phyloP scores from a whole-genome alignment of 2,329 filamentous ascomycete genomes.

The Hortaea sp. region DNA sequence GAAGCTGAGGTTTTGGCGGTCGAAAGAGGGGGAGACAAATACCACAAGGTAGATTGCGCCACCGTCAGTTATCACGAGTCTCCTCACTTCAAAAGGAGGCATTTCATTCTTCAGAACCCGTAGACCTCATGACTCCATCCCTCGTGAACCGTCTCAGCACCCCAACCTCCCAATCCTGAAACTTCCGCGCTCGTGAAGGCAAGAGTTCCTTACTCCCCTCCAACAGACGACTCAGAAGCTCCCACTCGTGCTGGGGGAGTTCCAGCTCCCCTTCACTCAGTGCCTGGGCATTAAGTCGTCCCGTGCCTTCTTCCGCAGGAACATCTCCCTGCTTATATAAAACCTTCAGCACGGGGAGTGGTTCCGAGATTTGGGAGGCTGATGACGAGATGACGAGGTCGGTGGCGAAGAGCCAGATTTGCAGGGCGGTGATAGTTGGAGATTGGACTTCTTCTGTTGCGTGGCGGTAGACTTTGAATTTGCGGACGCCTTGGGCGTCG shows the following conservation, averaged over 20 bases:
- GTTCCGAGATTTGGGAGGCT: constrained; percentile 19
- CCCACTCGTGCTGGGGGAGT: constrained; percentile 12
- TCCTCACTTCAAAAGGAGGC: too few species aligned
- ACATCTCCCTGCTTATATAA: constrained; percentile 31
- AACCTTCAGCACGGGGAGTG: constrained; percentile 47
- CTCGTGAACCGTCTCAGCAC: constrained; percentile 46
- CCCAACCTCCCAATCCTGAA: constrained; percentile 59
- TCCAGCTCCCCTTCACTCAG: constrained; percentile 21
- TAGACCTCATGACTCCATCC: constrained; percentile 3
- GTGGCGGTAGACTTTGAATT: constrained; percentile 39
- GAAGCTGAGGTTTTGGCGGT: too few species aligned
- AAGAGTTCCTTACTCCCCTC: constrained; percentile 29
- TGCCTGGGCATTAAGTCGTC: constrained; percentile 6
- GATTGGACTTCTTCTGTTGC: not conserved
- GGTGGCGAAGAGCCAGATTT: constrained; percentile 51
- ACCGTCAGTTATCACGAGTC: too few species aligned
- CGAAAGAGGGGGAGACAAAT: too few species aligned
- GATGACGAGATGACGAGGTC: constrained; percentile 47
- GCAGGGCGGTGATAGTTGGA: constrained; percentile 3
- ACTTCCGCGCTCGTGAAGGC: constrained; percentile 46
- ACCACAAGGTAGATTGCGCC: too few species aligned
- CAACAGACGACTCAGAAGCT: constrained; percentile 40
- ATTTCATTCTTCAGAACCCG: not conserved
- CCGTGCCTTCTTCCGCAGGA: constrained; percentile 3
- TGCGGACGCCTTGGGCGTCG: constrained; percentile 45